These are phyloP conservation scores for Dactylonectria macrodidyma DNA, from an alignment of 2,329 filamentous ascomycete genomes.

Conservation along the genomic window DNA sequence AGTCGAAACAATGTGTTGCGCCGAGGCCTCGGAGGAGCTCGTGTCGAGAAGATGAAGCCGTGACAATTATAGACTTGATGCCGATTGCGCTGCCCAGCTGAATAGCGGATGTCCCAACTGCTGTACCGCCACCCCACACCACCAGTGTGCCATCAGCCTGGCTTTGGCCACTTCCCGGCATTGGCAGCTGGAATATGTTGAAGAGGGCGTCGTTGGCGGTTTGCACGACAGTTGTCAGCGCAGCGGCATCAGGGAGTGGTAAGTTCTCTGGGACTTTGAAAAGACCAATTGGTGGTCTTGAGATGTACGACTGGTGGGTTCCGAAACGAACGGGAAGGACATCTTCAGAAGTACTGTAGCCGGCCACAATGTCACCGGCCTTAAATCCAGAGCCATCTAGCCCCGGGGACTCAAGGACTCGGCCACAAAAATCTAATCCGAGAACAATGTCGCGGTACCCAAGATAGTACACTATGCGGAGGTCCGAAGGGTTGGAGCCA, in stretches of 20 bases:
- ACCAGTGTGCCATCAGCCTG: too few relatives aligned
- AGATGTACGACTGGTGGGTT: background rate
- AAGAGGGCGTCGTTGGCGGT: constrained; percentile 6
- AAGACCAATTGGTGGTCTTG: background rate
- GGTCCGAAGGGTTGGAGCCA: background rate
- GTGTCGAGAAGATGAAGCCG: too few relatives aligned
- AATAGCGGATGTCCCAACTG: too few relatives aligned
- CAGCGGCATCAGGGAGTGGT: background rate
- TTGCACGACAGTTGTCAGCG: background rate
- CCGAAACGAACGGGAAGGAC: background rate
- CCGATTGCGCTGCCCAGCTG: too few relatives aligned
- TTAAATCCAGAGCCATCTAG: background rate
- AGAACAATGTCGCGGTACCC: background rate
- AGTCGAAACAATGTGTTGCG: too few relatives aligned
- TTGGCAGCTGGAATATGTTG: background rate
- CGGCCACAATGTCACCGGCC: background rate
- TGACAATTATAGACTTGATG: too few relatives aligned
- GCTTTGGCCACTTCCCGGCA: background rate
- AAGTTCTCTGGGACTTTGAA: background rate
- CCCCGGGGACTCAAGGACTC: background rate
- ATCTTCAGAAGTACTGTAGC: too few relatives aligned
- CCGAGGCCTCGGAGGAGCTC: too few relatives aligned
- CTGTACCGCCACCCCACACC: too few relatives aligned
- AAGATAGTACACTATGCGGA: background rate
- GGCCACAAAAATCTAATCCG: constrained; percentile 1